These are phyloP conservation scores for Venturiaceae sp. DNA, from an alignment of 2,329 filamentous ascomycete species.

Conservation along the genomic window DNA sequence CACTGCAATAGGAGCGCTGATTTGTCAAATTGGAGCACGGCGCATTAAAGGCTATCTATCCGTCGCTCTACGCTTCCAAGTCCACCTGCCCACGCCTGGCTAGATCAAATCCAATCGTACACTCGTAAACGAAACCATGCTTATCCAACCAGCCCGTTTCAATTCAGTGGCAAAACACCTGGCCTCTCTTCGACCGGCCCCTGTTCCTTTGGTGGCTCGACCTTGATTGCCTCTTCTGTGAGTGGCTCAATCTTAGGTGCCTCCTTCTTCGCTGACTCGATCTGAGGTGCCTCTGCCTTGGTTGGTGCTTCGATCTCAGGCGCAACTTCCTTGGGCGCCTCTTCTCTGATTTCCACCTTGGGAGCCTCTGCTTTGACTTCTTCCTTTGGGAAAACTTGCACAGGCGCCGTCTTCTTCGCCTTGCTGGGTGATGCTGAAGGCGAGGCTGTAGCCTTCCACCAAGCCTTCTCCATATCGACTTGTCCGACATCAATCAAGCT, in stretches of 20 bases:
- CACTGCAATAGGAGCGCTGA: not conserved
- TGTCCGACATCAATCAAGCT: not conserved
- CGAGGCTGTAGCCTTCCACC: slow-evolving; percentile 1
- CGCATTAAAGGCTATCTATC: not conserved
- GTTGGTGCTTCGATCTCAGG: not conserved
- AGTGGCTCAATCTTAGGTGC: not conserved
- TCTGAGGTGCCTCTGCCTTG: not conserved
- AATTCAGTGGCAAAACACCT: not conserved
- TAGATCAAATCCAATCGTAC: not conserved
- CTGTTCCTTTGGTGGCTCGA: not conserved
- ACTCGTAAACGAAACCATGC: not conserved
- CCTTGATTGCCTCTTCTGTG: not conserved
- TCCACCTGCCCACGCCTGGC: not conserved
- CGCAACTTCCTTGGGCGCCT: not conserved
- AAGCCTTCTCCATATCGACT: slow-evolving; percentile 7
- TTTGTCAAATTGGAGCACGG: not conserved
- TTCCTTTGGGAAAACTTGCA: not conserved
- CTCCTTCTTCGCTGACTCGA: not conserved
- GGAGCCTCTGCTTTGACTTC: not conserved
- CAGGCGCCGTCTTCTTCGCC: not conserved
- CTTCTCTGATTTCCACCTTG: not conserved
- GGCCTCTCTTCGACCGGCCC: not conserved
- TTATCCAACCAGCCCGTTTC: not conserved
- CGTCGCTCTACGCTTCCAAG: not conserved
- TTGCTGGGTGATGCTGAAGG: not conserved